These are phyloP conservation scores for Lantana camara DNA, from an alignment of 257 asterid genomes.

Conservation along the genomic window DNA sequence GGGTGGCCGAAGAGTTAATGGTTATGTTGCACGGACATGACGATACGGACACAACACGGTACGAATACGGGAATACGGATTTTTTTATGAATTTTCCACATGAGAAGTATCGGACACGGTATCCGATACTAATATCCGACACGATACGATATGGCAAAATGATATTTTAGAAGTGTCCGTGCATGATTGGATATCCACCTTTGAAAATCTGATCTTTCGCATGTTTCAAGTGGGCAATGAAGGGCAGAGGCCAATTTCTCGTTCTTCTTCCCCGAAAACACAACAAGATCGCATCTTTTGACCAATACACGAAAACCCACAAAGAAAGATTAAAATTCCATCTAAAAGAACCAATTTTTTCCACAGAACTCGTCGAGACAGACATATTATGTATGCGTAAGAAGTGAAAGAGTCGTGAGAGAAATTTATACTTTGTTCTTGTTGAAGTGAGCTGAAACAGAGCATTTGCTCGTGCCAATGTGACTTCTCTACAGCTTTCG, in stretches of 20 bases:
- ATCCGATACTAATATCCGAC: too few relatives aligned
- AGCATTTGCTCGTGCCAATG: slow-evolving; percentile 93
- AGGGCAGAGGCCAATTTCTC: slow-evolving; percentile 87
- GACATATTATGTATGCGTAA: too few relatives aligned
- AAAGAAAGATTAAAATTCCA: slow-evolving; percentile 14
- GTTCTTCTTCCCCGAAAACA: slow-evolving; percentile 67
- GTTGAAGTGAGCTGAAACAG: slow-evolving; percentile 81
- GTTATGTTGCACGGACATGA: too few relatives aligned
- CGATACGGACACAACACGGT: too few relatives aligned
- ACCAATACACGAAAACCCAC: slow-evolving; percentile 32
- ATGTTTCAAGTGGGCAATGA: slow-evolving; percentile 78
- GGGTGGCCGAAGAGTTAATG: slow-evolving; percentile 66
- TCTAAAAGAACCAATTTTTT: slow-evolving; percentile 1
- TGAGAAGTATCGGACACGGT: too few relatives aligned
- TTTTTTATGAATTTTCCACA: too few relatives aligned
- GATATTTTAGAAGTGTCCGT: too few relatives aligned
- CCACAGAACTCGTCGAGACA: slow-evolving; percentile 11
- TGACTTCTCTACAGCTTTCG: slow-evolving; percentile 62
- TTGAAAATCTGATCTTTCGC: too few relatives aligned
- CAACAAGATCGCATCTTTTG: slow-evolving; percentile 79
- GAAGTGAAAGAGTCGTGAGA: not conserved
- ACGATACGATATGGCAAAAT: too few relatives aligned
- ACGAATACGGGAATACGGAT: too few relatives aligned
- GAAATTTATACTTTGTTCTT: slow-evolving; percentile 10
- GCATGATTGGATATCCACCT: too few relatives aligned